A percentile compares a stretch with the other conserved stretches of the same genome.
Conservation (phyloP, 1,284 basidiomycete species). For the Ganoderma meredithae region DNA sequence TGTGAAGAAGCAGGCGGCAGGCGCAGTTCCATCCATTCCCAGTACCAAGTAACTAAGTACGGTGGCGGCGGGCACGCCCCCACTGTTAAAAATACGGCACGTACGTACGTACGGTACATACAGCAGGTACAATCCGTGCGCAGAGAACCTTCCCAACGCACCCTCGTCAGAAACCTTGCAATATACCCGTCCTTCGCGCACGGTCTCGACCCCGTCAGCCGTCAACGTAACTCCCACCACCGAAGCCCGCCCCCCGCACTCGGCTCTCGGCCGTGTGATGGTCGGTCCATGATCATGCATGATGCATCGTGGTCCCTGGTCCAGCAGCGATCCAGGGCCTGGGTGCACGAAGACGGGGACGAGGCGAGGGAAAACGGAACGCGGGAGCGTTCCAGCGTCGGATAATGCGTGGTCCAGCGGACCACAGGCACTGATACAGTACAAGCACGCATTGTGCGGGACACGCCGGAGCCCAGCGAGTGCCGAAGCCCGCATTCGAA, state of each 20-base stretch:
- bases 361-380: conserved; percentile 3
- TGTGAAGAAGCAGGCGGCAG: neutral
- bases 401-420: too few relatives aligned
- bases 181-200: neutral
- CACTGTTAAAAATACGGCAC: too few relatives aligned
- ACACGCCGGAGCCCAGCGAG: neutral
- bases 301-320: too few relatives aligned
- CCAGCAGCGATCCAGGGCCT: neutral
- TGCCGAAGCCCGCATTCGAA: neutral
- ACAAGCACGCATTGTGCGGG: too few relatives aligned
- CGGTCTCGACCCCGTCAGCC: neutral
- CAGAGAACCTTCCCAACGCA: neutral
- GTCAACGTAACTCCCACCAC: neutral
- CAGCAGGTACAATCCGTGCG: too few relatives aligned
- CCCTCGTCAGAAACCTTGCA: conserved; percentile 3
- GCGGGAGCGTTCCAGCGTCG: neutral
- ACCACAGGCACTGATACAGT: too few relatives aligned
- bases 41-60: too few relatives aligned
- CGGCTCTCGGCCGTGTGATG: conserved; percentile 1
- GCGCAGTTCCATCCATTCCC: neutral
- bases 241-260: neutral
- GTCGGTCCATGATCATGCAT: too few relatives aligned
- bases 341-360: neutral
- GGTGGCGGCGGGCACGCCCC: neutral
- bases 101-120: neutral